Percentiles rank a stretch among this genome's conserved stretches.
Evolutionary conservation across 2,329 filamentous ascomycete genomes (phyloP).

Genomic region (Aspergillus eucalypticola): DNA sequence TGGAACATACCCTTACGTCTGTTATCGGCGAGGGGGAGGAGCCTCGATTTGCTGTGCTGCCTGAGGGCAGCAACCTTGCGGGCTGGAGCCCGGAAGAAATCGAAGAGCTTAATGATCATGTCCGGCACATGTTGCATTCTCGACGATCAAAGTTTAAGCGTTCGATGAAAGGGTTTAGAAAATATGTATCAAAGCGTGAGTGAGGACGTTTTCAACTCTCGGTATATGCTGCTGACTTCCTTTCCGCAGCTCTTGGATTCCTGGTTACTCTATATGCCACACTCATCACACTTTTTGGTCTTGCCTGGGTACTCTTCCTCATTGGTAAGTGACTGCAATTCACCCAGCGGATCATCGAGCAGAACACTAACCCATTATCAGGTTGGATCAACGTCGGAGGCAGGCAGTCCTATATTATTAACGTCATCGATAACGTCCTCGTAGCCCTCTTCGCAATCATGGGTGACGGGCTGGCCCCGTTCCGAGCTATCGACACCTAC

Average conservation of each 20-base stretch:
- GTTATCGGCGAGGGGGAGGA: slow-evolving; percentile 67
- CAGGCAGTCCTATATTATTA: slow-evolving; percentile 67
- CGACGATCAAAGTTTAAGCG: slow-evolving; percentile 77
- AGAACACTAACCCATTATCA: slow-evolving; percentile 20
- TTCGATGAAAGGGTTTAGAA: slow-evolving; percentile 73
- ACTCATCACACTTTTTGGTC: slow-evolving; percentile 79
- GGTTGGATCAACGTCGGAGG: slow-evolving; percentile 81
- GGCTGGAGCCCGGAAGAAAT: slow-evolving; percentile 76
- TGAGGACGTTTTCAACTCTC: neutral
- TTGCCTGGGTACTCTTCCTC: slow-evolving; percentile 87
- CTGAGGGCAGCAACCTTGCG: slow-evolving; percentile 69
- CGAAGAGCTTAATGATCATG: slow-evolving; percentile 77
- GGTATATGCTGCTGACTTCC: neutral
- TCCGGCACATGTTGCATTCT: slow-evolving; percentile 84
- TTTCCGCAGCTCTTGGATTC: slow-evolving; percentile 66
- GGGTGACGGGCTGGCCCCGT: slow-evolving; percentile 71
- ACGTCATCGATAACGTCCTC: slow-evolving; percentile 70
- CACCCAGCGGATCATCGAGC: neutral
- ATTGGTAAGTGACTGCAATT: slow-evolving; percentile 57
- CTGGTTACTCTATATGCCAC: slow-evolving; percentile 81
- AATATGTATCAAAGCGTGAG: slow-evolving; percentile 70
- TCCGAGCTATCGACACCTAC: slow-evolving; percentile 78
- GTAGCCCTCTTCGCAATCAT: slow-evolving; percentile 71
- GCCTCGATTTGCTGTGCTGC: slow-evolving; percentile 75
- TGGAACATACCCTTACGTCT: slow-evolving; percentile 63